A percentile compares a stretch with the other conserved stretches of the same genome.
Evolutionary conservation across 352 stramenopile genomes (phyloP).

Genomic region (Phytophthora fragariae): DNA sequence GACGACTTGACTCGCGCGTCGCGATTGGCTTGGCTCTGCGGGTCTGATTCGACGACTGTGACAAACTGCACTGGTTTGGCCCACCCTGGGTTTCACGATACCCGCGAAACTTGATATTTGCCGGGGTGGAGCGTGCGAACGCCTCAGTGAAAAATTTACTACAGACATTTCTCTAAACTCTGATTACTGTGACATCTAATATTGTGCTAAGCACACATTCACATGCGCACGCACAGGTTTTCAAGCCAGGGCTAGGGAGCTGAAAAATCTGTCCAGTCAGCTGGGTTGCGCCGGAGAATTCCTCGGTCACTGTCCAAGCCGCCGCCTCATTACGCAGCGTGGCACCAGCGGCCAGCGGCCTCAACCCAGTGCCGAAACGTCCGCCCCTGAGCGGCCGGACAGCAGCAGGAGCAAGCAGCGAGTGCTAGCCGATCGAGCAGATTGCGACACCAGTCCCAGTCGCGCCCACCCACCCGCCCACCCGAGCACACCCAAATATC

Average conservation of each 20-base stretch:
- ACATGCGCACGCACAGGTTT: background rate
- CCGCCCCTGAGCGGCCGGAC: slow-evolving; percentile 5
- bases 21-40: slow-evolving; percentile 31
- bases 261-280: slow-evolving; percentile 47
- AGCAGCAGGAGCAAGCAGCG: background rate
- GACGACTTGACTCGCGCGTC: slow-evolving; percentile 39
- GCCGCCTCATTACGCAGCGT: slow-evolving; percentile 17
- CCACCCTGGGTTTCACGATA: background rate
- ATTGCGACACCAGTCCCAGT: slow-evolving; percentile 2
- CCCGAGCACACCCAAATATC: slow-evolving; percentile 19
- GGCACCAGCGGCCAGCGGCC: slow-evolving; percentile 30
- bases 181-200: background rate
- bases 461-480: slow-evolving; percentile 1
- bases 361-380: slow-evolving; percentile 24
- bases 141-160: too few species aligned
- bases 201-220: background rate
- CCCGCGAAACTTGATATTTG: slow-evolving; percentile 3
- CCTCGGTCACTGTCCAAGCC: slow-evolving; percentile 23
- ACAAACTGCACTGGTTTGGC: slow-evolving; percentile 1
- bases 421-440: background rate
- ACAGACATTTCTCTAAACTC: background rate
- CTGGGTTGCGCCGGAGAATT: slow-evolving; percentile 39
- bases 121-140: too few species aligned
- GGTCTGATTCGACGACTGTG: slow-evolving; percentile 38
- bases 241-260: background rate